These are phyloP conservation scores for Hymenoscyphus scutula DNA, from an alignment of 2,329 filamentous ascomycete species.

Conservation along the genomic window DNA sequence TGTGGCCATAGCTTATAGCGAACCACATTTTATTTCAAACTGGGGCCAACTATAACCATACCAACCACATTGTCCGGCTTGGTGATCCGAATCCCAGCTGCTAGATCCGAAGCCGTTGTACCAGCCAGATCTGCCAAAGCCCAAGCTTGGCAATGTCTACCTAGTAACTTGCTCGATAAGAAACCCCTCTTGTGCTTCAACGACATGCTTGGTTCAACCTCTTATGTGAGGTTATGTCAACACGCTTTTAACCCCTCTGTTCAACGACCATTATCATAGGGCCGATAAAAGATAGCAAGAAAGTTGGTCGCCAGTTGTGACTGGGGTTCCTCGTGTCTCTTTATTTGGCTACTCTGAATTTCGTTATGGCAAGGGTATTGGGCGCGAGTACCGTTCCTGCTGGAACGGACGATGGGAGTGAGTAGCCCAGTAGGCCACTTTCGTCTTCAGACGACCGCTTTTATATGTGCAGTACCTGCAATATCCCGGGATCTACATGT, in stretches of 20 bases:
- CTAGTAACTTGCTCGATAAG: conserved; percentile 8
- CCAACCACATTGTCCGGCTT: conserved; percentile 5
- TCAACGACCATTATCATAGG: conserved; percentile 14
- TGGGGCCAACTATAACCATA: conserved; percentile 9
- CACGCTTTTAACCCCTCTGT: conserved; percentile 6
- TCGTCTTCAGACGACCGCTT: conserved; percentile 1
- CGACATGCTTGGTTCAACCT: conserved; percentile 17
- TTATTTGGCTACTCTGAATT: background rate
- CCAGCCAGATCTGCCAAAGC: conserved; percentile 7
- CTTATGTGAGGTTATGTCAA: conserved; percentile 22
- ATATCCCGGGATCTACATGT: conserved; percentile 11
- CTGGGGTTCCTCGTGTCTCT: conserved; percentile 13
- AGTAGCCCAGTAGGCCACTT: background rate
- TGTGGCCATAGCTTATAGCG: background rate
- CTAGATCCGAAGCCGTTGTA: conserved; percentile 6
- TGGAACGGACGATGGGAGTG: background rate
- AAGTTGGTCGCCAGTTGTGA: background rate
- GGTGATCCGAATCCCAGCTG: conserved; percentile 8
- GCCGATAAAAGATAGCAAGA: conserved; percentile 14
- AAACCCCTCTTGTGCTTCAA: conserved; percentile 1
- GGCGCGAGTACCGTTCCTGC: background rate
- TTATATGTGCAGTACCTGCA: conserved; percentile 13
- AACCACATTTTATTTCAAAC: conserved; percentile 6
- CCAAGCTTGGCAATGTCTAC: background rate
- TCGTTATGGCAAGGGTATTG: background rate